phyloP scores from a whole-genome alignment of 1,284 basidiomycete genomes.

The Ustilago cynodontis region DNA sequence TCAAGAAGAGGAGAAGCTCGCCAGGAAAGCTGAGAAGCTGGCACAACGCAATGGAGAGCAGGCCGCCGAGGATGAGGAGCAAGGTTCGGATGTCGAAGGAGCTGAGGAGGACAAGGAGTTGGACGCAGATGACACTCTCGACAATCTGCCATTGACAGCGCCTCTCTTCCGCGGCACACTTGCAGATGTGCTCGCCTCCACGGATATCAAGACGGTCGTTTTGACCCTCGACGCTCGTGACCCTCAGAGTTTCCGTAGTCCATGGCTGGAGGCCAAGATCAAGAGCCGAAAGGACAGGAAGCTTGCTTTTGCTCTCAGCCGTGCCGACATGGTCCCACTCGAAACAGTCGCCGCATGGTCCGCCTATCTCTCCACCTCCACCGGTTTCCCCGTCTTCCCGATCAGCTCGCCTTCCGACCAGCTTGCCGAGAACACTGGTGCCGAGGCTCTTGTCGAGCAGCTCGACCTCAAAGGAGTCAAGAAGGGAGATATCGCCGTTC shows the following conservation, averaged over 20 bases:
- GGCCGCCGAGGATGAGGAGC: conserved; percentile 18
- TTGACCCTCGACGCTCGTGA: conserved; percentile 62
- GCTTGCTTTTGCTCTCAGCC: conserved; percentile 51
- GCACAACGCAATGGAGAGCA: conserved; percentile 34
- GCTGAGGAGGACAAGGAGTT: conserved; percentile 42
- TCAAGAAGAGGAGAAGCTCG: conserved; percentile 51
- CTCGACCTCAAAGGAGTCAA: conserved; percentile 43
- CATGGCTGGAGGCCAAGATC: conserved; percentile 56
- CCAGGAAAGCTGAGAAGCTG: conserved; percentile 43
- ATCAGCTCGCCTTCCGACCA: conserved; percentile 43
- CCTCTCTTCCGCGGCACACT: conserved; percentile 49
- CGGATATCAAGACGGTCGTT: conserved; percentile 55
- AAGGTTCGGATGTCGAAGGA: conserved; percentile 28
- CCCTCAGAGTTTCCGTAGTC: conserved; percentile 58
- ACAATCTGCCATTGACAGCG: conserved; percentile 47
- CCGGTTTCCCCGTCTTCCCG: conserved; percentile 50
- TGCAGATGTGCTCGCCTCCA: conserved; percentile 32
- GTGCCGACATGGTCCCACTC: conserved; percentile 62
- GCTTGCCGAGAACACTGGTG: conserved; percentile 39
- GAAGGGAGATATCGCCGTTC: conserved; percentile 49
- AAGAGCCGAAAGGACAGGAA: conserved; percentile 31
- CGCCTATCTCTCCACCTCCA: conserved; percentile 36
- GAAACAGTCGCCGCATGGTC: conserved; percentile 60
- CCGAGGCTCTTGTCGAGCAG: conserved; percentile 50
- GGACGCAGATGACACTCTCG: conserved; percentile 34